Evolutionary conservation across 108 stramenopile species (phyloP), one percentile per base, ranked within the genome.

Genomic region (Pelagomonas calceolata): DNA sequence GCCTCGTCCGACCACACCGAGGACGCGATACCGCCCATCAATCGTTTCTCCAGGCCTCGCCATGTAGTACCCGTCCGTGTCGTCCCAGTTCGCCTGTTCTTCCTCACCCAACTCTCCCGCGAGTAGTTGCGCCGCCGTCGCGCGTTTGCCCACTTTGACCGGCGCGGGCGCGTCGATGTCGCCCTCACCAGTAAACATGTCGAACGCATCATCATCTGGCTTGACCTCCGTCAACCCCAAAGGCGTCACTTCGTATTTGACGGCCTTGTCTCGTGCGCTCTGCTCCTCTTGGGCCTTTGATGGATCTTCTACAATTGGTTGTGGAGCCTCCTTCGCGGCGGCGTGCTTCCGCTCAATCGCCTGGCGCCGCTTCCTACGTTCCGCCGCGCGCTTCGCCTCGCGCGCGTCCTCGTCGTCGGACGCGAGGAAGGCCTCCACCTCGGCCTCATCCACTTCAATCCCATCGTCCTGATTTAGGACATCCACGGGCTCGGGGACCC

Each of bases 1-100:
- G 18, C 97, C 97, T 72, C 94, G 91, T 0, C 97, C 97, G 30
- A 98, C 81, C 31, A 92, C 85, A 21, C 94, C 92, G 21, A 88
- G 72, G 34, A 95, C 92, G 5, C 85, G 85, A 77, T 94, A 94
- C 17, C 86, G 72, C 0, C 84, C 78, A 33, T 51, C 68, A 4
- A 92, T 85, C 29, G 81, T 72, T 79, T 92, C 91, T 65, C 92
- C 93, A 70, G 95, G 93, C 34, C 78, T 75, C 14, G 94, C 90
- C 73, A 86, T 91, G 83, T 97, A 98, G 78, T 98, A 98, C n/a
- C 97, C 97, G 77, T 98, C 97, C 29, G 73, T 78, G 74, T 98
- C 97, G 70, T 95, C 94, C 82, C 91, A 96, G 75, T 96, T 85
- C 4, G 36, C 73, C 78, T 82, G 63, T 64, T 46, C 36, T 30